phyloP scores from a whole-genome alignment of 31 red algal species.

The Asparagopsis taxiformis region DNA sequence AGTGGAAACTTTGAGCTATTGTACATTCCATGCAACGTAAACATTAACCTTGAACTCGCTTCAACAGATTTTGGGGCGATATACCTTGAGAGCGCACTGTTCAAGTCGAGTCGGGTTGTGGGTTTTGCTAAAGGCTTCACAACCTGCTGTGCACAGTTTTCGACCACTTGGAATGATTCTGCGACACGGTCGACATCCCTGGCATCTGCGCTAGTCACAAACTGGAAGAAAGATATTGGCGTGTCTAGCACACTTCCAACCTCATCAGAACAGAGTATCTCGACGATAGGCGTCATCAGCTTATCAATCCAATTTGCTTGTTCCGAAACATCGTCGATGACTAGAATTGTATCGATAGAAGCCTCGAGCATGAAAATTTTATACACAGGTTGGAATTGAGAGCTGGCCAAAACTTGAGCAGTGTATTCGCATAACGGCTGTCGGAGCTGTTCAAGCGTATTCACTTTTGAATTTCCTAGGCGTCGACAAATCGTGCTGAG shows the following conservation, averaged over 20 bases:
- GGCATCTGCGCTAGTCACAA: slow-evolving; percentile 3
- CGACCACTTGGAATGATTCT: slow-evolving; percentile 32
- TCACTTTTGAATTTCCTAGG: slow-evolving; percentile 4
- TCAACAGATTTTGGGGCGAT: slow-evolving; percentile 46
- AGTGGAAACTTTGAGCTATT: slow-evolving; percentile 28
- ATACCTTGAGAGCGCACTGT: slow-evolving; percentile 18
- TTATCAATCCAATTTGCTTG: slow-evolving; percentile 17
- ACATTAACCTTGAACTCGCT: neutral
- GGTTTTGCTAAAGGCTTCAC: slow-evolving; percentile 1
- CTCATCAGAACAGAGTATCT: slow-evolving; percentile 4
- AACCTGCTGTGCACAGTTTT: slow-evolving; percentile 26
- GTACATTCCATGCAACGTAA: slow-evolving; percentile 31
- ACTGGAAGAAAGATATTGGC: slow-evolving; percentile 12
- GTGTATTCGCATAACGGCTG: slow-evolving; percentile 32
- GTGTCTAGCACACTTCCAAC: slow-evolving; percentile 8
- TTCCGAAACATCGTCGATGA: slow-evolving; percentile 15
- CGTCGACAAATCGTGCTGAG: slow-evolving; percentile 29
- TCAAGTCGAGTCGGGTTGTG: neutral
- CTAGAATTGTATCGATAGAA: slow-evolving; percentile 23
- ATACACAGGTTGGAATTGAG: slow-evolving; percentile 20
- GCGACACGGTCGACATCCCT: slow-evolving; percentile 4
- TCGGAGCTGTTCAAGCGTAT: slow-evolving; percentile 8
- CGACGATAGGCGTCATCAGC: slow-evolving; percentile 25
- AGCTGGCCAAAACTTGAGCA: slow-evolving; percentile 14
- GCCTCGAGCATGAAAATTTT: slow-evolving; percentile 47